These are phyloP conservation scores for Strigomonas oncopelti DNA, from an alignment of 208 protist genomes.

Conservation along the genomic window DNA sequence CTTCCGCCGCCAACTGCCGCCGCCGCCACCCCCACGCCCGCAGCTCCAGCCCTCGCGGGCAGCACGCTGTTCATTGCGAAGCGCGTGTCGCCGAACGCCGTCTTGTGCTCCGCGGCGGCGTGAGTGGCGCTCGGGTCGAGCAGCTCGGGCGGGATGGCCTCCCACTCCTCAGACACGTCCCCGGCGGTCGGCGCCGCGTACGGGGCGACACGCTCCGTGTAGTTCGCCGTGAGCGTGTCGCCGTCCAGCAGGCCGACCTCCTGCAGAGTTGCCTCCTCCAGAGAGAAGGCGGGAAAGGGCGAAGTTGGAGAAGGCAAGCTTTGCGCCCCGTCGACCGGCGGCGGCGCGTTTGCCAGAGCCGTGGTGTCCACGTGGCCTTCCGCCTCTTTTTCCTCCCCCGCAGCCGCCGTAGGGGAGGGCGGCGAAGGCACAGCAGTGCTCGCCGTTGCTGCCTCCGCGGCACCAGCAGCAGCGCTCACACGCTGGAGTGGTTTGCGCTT, in stretches of 20 bases:
- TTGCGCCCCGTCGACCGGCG: background rate
- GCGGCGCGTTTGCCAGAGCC: background rate
- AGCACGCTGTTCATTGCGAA: background rate
- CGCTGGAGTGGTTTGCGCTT: conserved; percentile 55
- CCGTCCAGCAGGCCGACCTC: conserved; percentile 69
- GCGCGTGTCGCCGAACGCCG: conserved; percentile 3
- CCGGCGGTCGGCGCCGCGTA: conserved; percentile 20
- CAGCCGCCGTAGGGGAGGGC: background rate
- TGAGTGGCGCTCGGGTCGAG: conserved; percentile 9
- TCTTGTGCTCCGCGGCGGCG: conserved; percentile 12
- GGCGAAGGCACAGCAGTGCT: background rate
- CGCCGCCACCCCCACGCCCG: background rate
- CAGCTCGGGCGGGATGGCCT: conserved; percentile 57
- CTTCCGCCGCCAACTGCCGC: conserved; percentile 1
- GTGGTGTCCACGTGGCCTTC: background rate
- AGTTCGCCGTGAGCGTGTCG: conserved; percentile 58
- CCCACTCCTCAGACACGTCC: conserved; percentile 39
- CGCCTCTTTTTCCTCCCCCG: background rate
- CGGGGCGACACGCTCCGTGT: conserved; percentile 36
- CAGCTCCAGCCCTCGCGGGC: background rate
- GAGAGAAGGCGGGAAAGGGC: background rate
- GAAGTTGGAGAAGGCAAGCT: background rate
- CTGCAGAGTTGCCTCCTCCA: conserved; percentile 53
- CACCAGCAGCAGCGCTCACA: background rate
- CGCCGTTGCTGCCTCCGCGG: background rate